Conservation (phyloP, 805 yeast genomes). For the Teunomyces lycoperdinae region DNA sequence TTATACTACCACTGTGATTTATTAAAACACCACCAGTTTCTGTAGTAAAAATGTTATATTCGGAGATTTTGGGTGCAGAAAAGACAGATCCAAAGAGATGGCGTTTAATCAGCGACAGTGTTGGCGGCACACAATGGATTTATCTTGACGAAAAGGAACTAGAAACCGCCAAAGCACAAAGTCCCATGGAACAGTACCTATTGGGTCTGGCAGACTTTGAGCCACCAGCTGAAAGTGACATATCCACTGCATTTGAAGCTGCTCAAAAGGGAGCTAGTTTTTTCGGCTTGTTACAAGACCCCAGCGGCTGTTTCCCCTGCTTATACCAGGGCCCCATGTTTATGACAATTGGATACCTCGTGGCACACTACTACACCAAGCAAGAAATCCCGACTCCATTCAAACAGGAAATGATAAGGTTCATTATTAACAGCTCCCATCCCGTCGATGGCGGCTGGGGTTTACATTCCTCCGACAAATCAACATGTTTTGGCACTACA, state of each 20-base stretch:
- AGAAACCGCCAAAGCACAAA: conserved; percentile 44
- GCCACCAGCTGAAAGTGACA: conserved; percentile 31
- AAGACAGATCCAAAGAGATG: conserved; percentile 69
- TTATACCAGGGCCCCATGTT: conserved; percentile 99
- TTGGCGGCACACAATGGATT: conserved; percentile 84
- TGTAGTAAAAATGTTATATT: conserved; percentile 38
- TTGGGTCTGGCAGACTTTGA: conserved; percentile 40
- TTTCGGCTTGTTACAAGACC: conserved; percentile 67
- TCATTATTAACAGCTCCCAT: conserved; percentile 86
- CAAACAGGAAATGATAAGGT: conserved; percentile 71
- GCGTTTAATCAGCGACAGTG: conserved; percentile 66
- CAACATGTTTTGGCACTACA: conserved; percentile 93
- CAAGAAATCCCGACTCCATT: conserved; percentile 65
- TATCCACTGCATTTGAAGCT: conserved; percentile 52
- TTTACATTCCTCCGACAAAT: conserved; percentile 83
- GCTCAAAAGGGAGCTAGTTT: conserved; percentile 75
- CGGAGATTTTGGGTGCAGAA: conserved; percentile 68
- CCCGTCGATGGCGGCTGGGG: conserved; percentile 99
- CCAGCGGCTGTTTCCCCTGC: conserved; percentile 84
- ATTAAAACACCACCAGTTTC: neutral
- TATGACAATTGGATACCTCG: conserved; percentile 86
- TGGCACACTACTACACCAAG: conserved; percentile 65
- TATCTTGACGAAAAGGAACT: conserved; percentile 44
- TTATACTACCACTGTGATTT: too few species aligned
- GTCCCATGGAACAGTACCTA: conserved; percentile 55